Evolutionary conservation across 345 rosid genomes (phyloP).

Genomic region (Ceriops decandra): DNA sequence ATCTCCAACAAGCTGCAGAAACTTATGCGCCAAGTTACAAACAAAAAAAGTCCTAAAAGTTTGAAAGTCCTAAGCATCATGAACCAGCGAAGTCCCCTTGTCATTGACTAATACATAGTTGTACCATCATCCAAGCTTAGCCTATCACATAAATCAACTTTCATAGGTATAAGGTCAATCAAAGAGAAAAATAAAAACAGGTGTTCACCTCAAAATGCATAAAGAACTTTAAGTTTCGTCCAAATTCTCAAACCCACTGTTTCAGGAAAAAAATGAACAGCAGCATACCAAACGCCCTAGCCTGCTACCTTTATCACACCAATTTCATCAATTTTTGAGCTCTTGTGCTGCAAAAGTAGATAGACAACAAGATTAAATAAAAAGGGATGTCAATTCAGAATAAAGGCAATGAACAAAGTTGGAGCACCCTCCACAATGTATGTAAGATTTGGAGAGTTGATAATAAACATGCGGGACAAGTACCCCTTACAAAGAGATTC

Average conservation of each 20-base stretch:
- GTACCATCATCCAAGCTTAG: not conserved
- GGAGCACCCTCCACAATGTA: not conserved
- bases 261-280: constrained; percentile 29
- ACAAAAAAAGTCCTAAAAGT: too few species aligned
- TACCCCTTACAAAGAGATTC: not conserved
- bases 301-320: constrained; percentile 89
- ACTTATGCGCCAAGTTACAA: not conserved
- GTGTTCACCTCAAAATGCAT: constrained; percentile 49
- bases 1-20: not conserved
- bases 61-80: too few species aligned
- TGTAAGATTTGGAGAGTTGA: not conserved
- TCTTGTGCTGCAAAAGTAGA: constrained; percentile 66
- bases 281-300: constrained; percentile 39
- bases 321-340: constrained; percentile 80
- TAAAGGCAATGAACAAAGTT: not conserved
- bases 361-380: not conserved
- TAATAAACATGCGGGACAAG: not conserved
- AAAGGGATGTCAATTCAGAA: not conserved
- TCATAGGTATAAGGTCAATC: not conserved
- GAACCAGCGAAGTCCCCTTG: too few species aligned
- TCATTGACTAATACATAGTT: too few species aligned
- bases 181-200: not conserved
- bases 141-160: not conserved
- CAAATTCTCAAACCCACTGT: constrained; percentile 47
- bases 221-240: constrained; percentile 43